Evolutionary conservation across 805 yeast species (phyloP).

Genomic region (Metschnikowia borealis): DNA sequence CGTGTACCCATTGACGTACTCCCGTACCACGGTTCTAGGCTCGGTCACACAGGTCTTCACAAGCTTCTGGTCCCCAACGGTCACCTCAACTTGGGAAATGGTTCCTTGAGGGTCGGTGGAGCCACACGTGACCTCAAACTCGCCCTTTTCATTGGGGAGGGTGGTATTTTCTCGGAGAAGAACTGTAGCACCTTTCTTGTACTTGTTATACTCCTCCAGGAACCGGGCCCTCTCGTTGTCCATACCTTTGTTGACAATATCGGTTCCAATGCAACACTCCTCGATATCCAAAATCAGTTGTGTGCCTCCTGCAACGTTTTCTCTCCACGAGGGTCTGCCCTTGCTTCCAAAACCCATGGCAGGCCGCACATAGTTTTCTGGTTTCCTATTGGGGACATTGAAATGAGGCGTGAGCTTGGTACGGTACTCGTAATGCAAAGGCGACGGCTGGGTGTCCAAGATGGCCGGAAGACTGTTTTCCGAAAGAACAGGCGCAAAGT

Average conservation of each 20-base stretch:
- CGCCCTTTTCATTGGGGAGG: constrained; percentile 26
- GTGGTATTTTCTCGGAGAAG: constrained; percentile 75
- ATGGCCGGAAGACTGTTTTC: constrained; percentile 53
- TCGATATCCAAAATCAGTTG: constrained; percentile 80
- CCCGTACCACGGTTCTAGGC: constrained; percentile 74
- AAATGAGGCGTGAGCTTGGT: constrained; percentile 97
- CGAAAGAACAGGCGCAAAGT: constrained; percentile 58
- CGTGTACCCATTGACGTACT: constrained; percentile 65
- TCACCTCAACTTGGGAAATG: constrained; percentile 23
- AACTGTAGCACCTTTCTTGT: constrained; percentile 81
- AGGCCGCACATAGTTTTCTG: constrained; percentile 45
- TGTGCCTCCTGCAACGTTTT: constrained; percentile 51
- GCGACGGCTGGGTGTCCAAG: constrained; percentile 67
- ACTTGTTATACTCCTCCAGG: constrained; percentile 41
- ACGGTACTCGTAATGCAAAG: constrained; percentile 71
- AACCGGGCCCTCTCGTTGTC: constrained; percentile 60
- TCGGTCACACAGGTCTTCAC: constrained; percentile 76
- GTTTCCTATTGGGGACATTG: constrained; percentile 60
- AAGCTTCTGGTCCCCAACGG: constrained; percentile 26
- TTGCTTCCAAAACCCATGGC: constrained; percentile 86
- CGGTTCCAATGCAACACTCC: constrained; percentile 88
- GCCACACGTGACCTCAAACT: constrained; percentile 31
- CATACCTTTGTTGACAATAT: constrained; percentile 71
- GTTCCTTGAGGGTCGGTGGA: constrained; percentile 39
- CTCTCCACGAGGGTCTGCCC: constrained; percentile 72